A percentile compares a stretch with the other conserved stretches of the same genome.
These are phyloP conservation scores for Raphanus hybrid DNA, from an alignment of 441 rosid genomes.

Conservation along the genomic window DNA sequence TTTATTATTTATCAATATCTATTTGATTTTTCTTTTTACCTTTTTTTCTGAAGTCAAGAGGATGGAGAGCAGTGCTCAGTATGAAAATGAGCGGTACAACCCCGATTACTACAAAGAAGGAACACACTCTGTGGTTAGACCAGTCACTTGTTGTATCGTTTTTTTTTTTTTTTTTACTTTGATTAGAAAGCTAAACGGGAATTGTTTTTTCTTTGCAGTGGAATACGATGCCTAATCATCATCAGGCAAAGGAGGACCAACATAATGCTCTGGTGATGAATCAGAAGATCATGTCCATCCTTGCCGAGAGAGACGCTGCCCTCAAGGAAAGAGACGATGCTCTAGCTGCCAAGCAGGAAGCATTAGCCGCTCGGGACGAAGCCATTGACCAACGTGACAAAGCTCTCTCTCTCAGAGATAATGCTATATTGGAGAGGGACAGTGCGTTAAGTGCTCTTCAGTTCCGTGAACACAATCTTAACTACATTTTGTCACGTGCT, in stretches of 20 bases:
- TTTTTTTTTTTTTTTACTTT: background rate
- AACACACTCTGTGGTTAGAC: background rate
- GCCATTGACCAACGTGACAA: slow-evolving; percentile 81
- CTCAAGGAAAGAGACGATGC: slow-evolving; percentile 69
- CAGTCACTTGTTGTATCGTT: background rate
- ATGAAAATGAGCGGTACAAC: background rate
- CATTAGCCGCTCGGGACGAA: slow-evolving; percentile 70
- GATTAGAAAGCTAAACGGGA: slow-evolving; percentile 32
- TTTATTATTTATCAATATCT: background rate
- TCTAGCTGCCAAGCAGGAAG: slow-evolving; percentile 68
- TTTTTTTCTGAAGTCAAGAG: background rate
- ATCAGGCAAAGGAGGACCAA: slow-evolving; percentile 67
- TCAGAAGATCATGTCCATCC: slow-evolving; percentile 79
- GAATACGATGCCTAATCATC: slow-evolving; percentile 64
- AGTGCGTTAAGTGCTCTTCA: slow-evolving; percentile 72
- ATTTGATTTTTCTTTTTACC: background rate
- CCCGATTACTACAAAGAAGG: slow-evolving; percentile 3
- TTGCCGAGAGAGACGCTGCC: slow-evolving; percentile 80
- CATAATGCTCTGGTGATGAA: slow-evolving; percentile 76
- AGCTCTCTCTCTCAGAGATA: slow-evolving; percentile 76
- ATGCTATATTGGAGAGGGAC: slow-evolving; percentile 79
- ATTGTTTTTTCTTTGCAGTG: slow-evolving; percentile 51
- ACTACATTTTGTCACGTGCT: slow-evolving; percentile 50
- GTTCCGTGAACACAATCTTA: slow-evolving; percentile 58
- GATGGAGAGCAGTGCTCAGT: background rate